These are phyloP conservation scores for Endothia cerciana DNA, from an alignment of 2,329 filamentous ascomycete genomes.

Conservation along the genomic window DNA sequence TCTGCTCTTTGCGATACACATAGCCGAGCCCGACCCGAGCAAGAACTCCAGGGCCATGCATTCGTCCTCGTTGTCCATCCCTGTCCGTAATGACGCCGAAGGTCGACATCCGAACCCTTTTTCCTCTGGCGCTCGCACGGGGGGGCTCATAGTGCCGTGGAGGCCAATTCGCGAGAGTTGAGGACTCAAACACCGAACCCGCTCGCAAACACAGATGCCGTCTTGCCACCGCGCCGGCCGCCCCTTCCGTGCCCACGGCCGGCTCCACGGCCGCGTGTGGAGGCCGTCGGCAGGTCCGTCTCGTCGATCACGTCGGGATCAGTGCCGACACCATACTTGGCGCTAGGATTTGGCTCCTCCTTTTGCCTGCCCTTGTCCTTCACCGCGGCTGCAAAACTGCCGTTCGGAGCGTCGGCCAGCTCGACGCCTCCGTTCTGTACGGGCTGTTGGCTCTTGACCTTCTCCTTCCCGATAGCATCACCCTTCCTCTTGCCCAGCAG, in stretches of 20 bases:
- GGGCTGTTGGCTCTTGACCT: conserved; percentile 28
- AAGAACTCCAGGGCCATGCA: too few species aligned
- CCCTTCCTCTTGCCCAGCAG: conserved; percentile 48
- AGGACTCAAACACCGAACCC: conserved; percentile 31
- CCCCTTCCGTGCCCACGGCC: conserved; percentile 24
- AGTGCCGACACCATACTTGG: conserved; percentile 28
- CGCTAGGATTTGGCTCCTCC: conserved; percentile 9
- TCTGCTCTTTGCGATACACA: too few species aligned
- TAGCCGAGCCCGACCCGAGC: too few species aligned
- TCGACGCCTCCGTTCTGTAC: conserved; percentile 25
- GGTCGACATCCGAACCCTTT: too few species aligned
- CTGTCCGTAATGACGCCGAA: too few species aligned
- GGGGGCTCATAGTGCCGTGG: neutral
- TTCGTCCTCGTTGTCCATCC: too few species aligned
- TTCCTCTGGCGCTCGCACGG: neutral
- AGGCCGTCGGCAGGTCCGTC: conserved; percentile 27
- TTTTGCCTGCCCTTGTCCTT: conserved; percentile 4
- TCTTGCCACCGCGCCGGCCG: conserved; percentile 23
- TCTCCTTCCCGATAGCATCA: conserved; percentile 30
- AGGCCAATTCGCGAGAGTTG: too few species aligned
- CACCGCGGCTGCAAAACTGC: neutral
- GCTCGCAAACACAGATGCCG: conserved; percentile 22
- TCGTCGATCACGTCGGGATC: conserved; percentile 33
- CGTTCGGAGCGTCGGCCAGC: conserved; percentile 4
- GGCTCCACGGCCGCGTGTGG: conserved; percentile 19